Evolutionary conservation across 345 rosid genomes (phyloP), one percentile per base, ranked within the genome.

Genomic region (Aquilaria sinensis): DNA sequence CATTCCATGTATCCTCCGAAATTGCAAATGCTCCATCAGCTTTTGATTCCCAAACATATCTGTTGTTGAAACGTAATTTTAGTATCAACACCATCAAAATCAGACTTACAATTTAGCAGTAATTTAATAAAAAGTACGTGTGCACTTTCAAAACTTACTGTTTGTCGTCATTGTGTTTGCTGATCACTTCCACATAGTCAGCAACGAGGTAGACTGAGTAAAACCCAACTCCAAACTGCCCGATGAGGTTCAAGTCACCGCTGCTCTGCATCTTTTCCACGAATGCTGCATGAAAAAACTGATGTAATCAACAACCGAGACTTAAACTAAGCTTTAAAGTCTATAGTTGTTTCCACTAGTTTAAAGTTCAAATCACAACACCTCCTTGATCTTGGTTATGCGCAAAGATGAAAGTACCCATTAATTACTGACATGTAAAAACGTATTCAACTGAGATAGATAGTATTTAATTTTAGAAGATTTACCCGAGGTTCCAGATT

Each of bases 201-300:
- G 99, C 95, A 37, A 90, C 96, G 29, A 94, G 95, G 75, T 94
- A 94, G 1, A 90, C 99, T 16, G 99, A 94, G 69, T 94, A 94
- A 77, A 94, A 94, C 61, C 99, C 99, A 76, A 94, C 99, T 60
- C 99, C 99, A 78, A 94, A 94, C 60, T 94, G 97, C 58, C 99
- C 99, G 78, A 94, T 94, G 68, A 94, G 91, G 74, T 94, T 94
- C 37, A 94, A 81, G 71, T 90, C 99, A 41, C 96, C 99, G 48
- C 97, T 82, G 41, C 89, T 75, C 84, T 94, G 95, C 97, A 94
- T 86, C 71, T 90, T 94, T 85, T 94, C 99, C 74, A 90, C 99
- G 68, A 94, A 90, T 62, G 99, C 97, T 94, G 79, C 62, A 62
- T 31, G 45, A 63, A 57, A 14, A 63, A 6, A 6, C 43, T 23